Conservation (phyloP, 2,329 filamentous ascomycete genomes). For the Chalara sp. region DNA sequence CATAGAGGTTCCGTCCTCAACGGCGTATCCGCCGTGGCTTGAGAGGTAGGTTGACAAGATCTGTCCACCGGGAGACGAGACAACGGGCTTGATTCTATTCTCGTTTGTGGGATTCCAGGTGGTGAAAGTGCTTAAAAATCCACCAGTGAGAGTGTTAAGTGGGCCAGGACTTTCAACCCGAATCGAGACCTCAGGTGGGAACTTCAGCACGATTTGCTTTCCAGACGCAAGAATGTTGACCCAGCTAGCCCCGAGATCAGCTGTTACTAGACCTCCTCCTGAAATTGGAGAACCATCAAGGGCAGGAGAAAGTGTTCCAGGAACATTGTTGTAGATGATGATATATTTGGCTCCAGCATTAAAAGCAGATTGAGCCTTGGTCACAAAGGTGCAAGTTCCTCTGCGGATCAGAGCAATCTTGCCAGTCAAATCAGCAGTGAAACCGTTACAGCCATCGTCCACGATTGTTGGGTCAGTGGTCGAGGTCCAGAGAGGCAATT, state of each 20-base stretch:
- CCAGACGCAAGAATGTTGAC: background rate
- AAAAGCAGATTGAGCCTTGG: background rate
- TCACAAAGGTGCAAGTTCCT: slow-evolving; percentile 6
- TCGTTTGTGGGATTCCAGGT: slow-evolving; percentile 1
- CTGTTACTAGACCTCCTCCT: slow-evolving; percentile 1
- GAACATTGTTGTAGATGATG: background rate
- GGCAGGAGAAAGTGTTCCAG: background rate
- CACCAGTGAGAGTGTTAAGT: slow-evolving; percentile 4
- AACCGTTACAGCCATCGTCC: slow-evolving; percentile 2
- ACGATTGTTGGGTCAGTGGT: background rate
- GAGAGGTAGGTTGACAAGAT: slow-evolving; percentile 25
- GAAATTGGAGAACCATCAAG: background rate
- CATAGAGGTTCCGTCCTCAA: slow-evolving; percentile 30
- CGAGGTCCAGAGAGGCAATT: background rate
- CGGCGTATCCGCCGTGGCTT: slow-evolving; percentile 21
- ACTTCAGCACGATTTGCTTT: background rate
- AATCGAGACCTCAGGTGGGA: background rate
- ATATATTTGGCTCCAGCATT: background rate
- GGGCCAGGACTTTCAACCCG: background rate
- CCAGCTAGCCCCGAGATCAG: background rate
- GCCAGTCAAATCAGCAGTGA: background rate
- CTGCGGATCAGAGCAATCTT: slow-evolving; percentile 6
- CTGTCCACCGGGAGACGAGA: slow-evolving; percentile 25
- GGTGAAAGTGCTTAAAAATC: slow-evolving; percentile 1
- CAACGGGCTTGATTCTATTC: slow-evolving; percentile 1